A percentile compares a stretch with the other conserved stretches of the same genome.
phyloP scores from a whole-genome alignment of 805 yeast genomes.

The Brettanomyces bruxellensis region DNA sequence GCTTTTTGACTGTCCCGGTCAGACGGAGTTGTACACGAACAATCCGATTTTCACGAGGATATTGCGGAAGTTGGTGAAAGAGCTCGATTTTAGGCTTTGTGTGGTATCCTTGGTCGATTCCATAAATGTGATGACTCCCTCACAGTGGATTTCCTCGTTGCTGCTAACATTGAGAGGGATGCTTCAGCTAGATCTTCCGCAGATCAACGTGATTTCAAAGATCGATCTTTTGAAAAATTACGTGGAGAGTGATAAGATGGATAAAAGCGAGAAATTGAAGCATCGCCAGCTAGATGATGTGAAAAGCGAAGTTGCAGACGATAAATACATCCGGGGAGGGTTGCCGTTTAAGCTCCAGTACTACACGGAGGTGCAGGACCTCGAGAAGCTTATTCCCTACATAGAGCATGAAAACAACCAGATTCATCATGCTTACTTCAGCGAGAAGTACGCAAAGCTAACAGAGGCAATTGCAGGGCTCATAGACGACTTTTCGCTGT shows the following conservation, averaged over 20 bases:
- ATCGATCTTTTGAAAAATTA: slow-evolving; percentile 69
- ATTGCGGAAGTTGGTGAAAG: slow-evolving; percentile 54
- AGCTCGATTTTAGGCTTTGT: slow-evolving; percentile 62
- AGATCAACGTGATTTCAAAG: slow-evolving; percentile 85
- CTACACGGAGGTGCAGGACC: slow-evolving; percentile 88
- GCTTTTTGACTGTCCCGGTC: slow-evolving; percentile 91
- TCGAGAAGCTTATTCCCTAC: slow-evolving; percentile 56
- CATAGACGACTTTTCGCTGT: slow-evolving; percentile 79
- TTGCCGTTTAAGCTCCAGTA: slow-evolving; percentile 76
- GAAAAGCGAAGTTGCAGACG: slow-evolving; percentile 4
- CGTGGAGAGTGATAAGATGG: slow-evolving; percentile 19
- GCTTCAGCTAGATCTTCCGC: slow-evolving; percentile 91
- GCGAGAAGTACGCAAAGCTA: slow-evolving; percentile 39
- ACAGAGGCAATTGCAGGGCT: slow-evolving; percentile 75
- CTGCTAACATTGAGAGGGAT: slow-evolving; percentile 79
- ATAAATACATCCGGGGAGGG: slow-evolving; percentile 40
- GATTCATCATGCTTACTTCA: slow-evolving; percentile 44
- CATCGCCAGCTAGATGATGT: slow-evolving; percentile 5
- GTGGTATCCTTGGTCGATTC: slow-evolving; percentile 86
- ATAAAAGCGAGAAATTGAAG: slow-evolving; percentile 11
- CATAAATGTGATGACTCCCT: slow-evolving; percentile 72
- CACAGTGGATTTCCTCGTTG: slow-evolving; percentile 78
- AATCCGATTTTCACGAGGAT: slow-evolving; percentile 66
- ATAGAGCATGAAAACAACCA: slow-evolving; percentile 67
- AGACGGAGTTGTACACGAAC: slow-evolving; percentile 89